These are phyloP conservation scores for Stipa capillata DNA, from an alignment of 176 grass and related monocot species.

Conservation along the genomic window DNA sequence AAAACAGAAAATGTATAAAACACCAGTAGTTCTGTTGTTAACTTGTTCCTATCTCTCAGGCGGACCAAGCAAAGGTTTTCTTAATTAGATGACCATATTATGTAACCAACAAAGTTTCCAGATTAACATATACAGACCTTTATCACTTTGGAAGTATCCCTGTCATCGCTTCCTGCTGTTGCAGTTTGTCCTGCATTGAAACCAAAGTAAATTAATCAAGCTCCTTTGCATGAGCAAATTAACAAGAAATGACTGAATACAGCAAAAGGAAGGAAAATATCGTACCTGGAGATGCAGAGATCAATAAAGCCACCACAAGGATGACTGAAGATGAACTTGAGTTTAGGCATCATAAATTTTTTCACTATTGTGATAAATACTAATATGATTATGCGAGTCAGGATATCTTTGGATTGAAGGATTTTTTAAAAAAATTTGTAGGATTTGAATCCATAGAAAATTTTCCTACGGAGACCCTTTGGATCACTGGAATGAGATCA, in stretches of 20 bases:
- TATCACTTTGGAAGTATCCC: not conserved
- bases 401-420: too few relatives aligned
- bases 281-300: conserved; percentile 28
- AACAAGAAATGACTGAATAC: too few relatives aligned
- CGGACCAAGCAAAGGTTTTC: not conserved
- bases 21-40: not conserved
- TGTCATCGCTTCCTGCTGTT: not conserved
- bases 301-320: conserved; percentile 14
- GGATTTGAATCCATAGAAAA: too few relatives aligned
- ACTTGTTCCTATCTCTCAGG: not conserved
- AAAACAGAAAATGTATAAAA: not conserved
- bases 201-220: not conserved
- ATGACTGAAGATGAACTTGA: not conserved
- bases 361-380: not conserved
- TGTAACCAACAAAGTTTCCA: not conserved
- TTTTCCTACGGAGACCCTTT: too few relatives aligned
- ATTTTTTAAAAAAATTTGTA: too few relatives aligned
- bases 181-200: conserved; percentile 1
- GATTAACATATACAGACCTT: conserved; percentile 11
- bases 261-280: not conserved
- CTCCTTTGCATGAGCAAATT: not conserved
- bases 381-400: not conserved
- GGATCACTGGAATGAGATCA: too few relatives aligned
- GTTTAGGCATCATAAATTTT: not conserved
- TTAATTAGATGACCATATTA: not conserved